Percentiles rank a stretch among this genome's conserved stretches.
Conservation (phyloP, 208 protist species). For the Wallacemonas sp. region DNA sequence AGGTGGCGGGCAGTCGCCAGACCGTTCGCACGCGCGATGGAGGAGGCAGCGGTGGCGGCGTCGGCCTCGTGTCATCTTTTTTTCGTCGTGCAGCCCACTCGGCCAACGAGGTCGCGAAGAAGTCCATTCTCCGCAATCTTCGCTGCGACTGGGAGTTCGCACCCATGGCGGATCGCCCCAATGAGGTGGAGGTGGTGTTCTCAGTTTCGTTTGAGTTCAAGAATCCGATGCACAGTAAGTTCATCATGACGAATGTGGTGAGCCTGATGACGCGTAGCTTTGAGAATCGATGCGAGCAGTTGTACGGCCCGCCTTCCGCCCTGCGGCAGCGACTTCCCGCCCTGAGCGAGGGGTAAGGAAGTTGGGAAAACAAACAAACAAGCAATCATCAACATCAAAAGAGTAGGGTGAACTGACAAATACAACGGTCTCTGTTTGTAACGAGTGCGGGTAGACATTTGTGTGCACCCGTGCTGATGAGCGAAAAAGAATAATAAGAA, state of each 20-base stretch:
- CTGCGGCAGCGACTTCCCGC: conserved; percentile 35
- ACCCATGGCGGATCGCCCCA: conserved; percentile 33
- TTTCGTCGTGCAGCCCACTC: conserved; percentile 39
- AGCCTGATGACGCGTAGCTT: conserved; percentile 81
- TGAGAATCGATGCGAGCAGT: conserved; percentile 65
- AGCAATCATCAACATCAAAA: no score
- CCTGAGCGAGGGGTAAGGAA: conserved; percentile 2
- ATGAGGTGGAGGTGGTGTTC: conserved; percentile 77
- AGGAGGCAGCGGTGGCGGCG: conserved; percentile 12
- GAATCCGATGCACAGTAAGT: conserved; percentile 66
- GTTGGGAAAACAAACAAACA: no score
- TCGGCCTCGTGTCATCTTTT: conserved; percentile 34
- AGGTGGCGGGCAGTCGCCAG: conserved; percentile 3
- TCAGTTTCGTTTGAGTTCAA: conserved; percentile 76
- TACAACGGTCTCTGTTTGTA: no score
- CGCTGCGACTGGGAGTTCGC: conserved; percentile 76
- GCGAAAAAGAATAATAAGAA: no score
- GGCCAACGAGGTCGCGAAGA: conserved; percentile 32
- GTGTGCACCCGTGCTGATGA: no score
- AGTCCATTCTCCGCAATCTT: conserved; percentile 59
- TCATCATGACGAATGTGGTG: conserved; percentile 82
- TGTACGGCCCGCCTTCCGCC: conserved; percentile 72
- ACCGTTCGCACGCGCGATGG: not conserved
- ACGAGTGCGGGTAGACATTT: no score
- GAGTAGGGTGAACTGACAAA: no score